These are phyloP conservation scores for Hura crepitans DNA, from an alignment of 441 rosid species.

Conservation along the genomic window DNA sequence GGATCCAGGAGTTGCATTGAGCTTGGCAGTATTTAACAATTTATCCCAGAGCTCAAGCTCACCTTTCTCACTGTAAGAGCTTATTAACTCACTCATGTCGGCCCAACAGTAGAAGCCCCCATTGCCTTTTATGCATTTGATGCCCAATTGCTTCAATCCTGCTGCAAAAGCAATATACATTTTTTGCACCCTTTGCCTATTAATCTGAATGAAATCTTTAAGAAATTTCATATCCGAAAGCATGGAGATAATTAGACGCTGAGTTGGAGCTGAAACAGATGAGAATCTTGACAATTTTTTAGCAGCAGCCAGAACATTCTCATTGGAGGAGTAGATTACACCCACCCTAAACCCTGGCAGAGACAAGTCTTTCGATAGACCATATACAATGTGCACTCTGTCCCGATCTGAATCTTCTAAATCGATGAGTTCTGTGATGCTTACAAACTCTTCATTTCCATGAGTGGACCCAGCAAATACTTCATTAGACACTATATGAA, in stretches of 20 bases:
- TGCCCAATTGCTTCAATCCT: conserved; percentile 62
- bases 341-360: conserved; percentile 61
- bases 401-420: conserved; percentile 53
- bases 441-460: conserved; percentile 59
- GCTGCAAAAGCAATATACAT: conserved; percentile 34
- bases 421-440: conserved; percentile 65
- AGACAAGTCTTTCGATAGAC: conserved; percentile 65
- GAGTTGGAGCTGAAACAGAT: conserved; percentile 59
- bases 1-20: conserved; percentile 78
- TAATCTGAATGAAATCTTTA: conserved; percentile 38
- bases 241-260: conserved; percentile 50
- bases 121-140: conserved; percentile 44
- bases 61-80: conserved; percentile 75
- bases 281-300: conserved; percentile 62
- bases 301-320: conserved; percentile 51
- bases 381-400: conserved; percentile 69
- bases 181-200: conserved; percentile 49
- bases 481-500: conserved; percentile 74
- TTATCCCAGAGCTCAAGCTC: conserved; percentile 89
- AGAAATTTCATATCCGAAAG: conserved; percentile 48
- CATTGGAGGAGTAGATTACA: conserved; percentile 61
- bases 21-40: conserved; percentile 59
- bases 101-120: conserved; percentile 88
- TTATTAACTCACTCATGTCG: conserved; percentile 69
- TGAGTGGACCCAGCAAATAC: conserved; percentile 57